These are phyloP conservation scores for Apocynum venetum DNA, from an alignment of 257 asterid genomes.

Conservation along the genomic window DNA sequence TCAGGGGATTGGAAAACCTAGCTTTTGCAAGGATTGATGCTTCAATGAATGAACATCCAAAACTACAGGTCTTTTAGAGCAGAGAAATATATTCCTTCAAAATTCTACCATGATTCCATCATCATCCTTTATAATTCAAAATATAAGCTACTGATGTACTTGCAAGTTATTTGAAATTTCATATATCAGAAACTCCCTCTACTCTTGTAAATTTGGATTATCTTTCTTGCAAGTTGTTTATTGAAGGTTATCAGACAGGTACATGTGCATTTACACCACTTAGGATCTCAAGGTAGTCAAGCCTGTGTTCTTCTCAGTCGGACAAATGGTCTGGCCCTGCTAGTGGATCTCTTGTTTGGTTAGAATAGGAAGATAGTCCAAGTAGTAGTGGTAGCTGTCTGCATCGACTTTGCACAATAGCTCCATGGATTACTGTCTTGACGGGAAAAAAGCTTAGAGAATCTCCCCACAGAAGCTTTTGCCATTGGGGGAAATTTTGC, in stretches of 20 bases:
- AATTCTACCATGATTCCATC: background rate
- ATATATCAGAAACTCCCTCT: background rate
- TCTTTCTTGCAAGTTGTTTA: background rate
- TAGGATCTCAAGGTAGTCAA: background rate
- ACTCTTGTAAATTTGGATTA: background rate
- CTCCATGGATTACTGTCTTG: background rate
- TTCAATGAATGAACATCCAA: slow-evolving; percentile 80
- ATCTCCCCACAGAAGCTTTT: too few species aligned
- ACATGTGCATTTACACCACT: background rate
- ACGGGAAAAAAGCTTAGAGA: too few species aligned
- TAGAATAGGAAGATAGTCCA: background rate
- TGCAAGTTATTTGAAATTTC: background rate
- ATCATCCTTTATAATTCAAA: background rate
- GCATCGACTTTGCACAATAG: too few species aligned
- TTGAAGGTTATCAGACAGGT: background rate
- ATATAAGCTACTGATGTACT: background rate
- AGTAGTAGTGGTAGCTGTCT: too few species aligned
- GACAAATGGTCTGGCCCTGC: background rate
- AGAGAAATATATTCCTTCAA: background rate
- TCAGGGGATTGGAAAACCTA: slow-evolving; percentile 71
- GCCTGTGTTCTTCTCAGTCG: background rate
- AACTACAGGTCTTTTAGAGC: slow-evolving; percentile 42
- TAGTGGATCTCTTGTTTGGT: background rate
- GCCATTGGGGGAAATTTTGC: background rate
- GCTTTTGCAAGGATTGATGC: slow-evolving; percentile 86